These are phyloP conservation scores for Naematelia aurantialba DNA, from an alignment of 768 basidiomycete genomes.

Conservation along the genomic window DNA sequence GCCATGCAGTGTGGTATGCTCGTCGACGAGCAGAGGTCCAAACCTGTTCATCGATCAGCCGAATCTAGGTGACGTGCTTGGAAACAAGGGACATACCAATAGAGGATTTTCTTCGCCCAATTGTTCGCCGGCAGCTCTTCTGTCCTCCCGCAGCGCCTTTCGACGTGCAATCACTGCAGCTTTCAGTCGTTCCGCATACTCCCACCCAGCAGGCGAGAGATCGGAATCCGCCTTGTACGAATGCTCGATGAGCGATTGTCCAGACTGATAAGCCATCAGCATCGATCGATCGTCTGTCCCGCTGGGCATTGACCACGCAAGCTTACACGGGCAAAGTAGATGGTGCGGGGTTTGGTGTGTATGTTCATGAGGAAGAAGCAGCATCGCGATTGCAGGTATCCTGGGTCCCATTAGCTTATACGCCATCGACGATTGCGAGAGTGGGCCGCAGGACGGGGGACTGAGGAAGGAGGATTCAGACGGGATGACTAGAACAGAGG, in stretches of 20 bases:
- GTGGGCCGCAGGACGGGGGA: too few species aligned
- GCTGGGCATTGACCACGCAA: not conserved
- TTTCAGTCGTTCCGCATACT: conserved; percentile 83
- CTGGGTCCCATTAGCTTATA: conserved; percentile 20
- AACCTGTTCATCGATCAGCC: conserved; percentile 59
- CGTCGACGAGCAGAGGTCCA: conserved; percentile 95
- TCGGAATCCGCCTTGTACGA: conserved; percentile 99
- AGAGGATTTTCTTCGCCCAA: conserved; percentile 51
- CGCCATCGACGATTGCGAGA: not conserved
- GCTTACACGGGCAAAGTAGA: conserved; percentile 91
- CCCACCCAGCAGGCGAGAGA: conserved; percentile 90
- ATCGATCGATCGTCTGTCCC: conserved; percentile 7
- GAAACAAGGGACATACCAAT: conserved; percentile 31
- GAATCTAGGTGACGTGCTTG: not conserved
- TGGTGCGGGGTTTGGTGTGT: conserved; percentile 84
- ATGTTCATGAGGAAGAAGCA: conserved; percentile 99
- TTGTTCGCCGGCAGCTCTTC: conserved; percentile 56
- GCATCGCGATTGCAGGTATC: conserved; percentile 69
- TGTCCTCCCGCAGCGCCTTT: conserved; percentile 68
- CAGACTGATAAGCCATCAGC: too few species aligned
- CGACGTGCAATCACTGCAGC: conserved; percentile 85
- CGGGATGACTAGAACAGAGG: too few species aligned
- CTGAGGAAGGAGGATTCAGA: not conserved
- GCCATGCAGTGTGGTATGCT: conserved; percentile 94
- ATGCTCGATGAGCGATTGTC: conserved; percentile 97